Conservation (phyloP, 2,329 filamentous ascomycete genomes). For the Cladobotryum protrusum region DNA sequence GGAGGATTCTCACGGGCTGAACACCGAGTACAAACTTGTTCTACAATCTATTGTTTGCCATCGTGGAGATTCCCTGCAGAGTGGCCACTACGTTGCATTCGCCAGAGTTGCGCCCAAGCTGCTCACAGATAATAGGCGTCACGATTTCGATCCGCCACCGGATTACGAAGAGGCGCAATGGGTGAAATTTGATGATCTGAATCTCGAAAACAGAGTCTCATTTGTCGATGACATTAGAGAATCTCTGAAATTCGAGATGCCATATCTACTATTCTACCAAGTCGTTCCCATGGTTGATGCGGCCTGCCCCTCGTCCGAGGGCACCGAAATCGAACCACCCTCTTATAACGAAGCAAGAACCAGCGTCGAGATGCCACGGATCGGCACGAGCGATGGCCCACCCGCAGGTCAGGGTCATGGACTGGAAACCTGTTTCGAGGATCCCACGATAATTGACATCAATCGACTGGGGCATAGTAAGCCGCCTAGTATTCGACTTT, state of each 20-base stretch:
- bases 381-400: constrained; percentile 11
- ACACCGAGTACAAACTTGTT: constrained; percentile 87
- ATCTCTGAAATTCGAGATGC: constrained; percentile 77
- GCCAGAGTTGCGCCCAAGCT: constrained; percentile 65
- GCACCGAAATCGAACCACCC: constrained; percentile 46
- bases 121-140: constrained; percentile 52
- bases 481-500: constrained; percentile 48
- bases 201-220: constrained; percentile 59
- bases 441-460: constrained; percentile 17
- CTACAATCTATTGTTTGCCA: constrained; percentile 92
- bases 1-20: constrained; percentile 55
- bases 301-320: constrained; percentile 40
- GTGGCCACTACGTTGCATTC: constrained; percentile 86
- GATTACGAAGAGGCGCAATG: constrained; percentile 69
- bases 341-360: constrained; percentile 51
- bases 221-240: constrained; percentile 72
- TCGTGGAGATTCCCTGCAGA: constrained; percentile 75
- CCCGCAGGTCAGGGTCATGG: constrained; percentile 6
- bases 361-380: constrained; percentile 30
- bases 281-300: constrained; percentile 80
- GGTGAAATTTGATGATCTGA: constrained; percentile 90
- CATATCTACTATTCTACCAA: constrained; percentile 93
- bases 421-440: constrained; percentile 18
- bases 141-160: constrained; percentile 52
- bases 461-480: constrained; percentile 25